phyloP scores from a whole-genome alignment of 2,329 filamentous ascomycete genomes.

The Setomelanomma holmii region DNA sequence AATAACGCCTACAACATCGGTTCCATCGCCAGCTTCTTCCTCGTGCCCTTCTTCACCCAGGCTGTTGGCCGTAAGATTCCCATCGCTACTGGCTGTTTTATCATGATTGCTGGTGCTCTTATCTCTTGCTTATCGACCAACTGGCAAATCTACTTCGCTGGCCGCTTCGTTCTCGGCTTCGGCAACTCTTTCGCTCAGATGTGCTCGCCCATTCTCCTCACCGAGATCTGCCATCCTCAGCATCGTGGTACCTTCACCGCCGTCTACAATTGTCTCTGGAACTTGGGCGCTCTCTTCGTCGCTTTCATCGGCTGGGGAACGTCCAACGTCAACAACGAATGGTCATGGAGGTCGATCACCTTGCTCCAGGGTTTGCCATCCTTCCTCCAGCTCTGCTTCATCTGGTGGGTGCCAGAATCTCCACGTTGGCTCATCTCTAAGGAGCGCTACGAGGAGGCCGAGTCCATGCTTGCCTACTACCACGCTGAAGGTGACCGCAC shows the following conservation, averaged over 20 bases:
- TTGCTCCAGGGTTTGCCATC: constrained; percentile 59
- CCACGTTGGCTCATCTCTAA: constrained; percentile 68
- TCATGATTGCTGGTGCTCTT: constrained; percentile 55
- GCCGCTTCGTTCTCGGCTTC: constrained; percentile 70
- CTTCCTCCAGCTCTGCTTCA: constrained; percentile 66
- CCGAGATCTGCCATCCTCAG: constrained; percentile 72
- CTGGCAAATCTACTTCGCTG: constrained; percentile 60
- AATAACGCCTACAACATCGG: constrained; percentile 55
- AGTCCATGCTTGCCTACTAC: constrained; percentile 66
- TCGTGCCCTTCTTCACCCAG: constrained; percentile 50
- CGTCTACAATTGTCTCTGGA: constrained; percentile 74
- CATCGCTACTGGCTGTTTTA: constrained; percentile 51
- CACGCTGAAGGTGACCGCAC: constrained; percentile 67
- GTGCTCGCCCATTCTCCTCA: constrained; percentile 68
- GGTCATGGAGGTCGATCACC: constrained; percentile 61
- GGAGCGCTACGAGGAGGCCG: constrained; percentile 68
- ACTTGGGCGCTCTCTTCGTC: constrained; percentile 64
- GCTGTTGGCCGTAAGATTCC: constrained; percentile 52
- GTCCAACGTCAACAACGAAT: constrained; percentile 51
- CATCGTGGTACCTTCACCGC: constrained; percentile 70
- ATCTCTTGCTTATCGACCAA: constrained; percentile 35
- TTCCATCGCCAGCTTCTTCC: constrained; percentile 46
- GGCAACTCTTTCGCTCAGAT: constrained; percentile 70
- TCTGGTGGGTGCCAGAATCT: constrained; percentile 69
- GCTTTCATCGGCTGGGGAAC: constrained; percentile 62